Conservation (phyloP, 1,139 yeast genomes). For the Taiozyma sp. region DNA sequence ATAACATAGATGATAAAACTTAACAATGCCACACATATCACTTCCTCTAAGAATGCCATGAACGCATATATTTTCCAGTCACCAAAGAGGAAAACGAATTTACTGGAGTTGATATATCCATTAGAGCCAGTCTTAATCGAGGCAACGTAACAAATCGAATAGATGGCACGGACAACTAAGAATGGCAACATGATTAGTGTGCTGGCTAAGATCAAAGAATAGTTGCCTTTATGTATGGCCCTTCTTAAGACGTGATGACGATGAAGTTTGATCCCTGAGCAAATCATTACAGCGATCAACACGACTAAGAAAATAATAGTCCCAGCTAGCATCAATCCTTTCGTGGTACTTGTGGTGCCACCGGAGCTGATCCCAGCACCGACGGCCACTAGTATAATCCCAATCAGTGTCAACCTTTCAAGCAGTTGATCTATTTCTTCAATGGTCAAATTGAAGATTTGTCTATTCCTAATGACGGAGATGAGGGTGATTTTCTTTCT, state of each 20-base stretch:
- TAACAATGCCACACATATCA: constrained; percentile 3
- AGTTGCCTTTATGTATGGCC: not conserved
- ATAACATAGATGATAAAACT: not conserved
- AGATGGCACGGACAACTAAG: not conserved
- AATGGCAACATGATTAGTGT: not conserved
- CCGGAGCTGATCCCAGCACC: not conserved
- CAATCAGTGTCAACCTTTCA: not conserved
- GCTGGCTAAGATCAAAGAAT: not conserved
- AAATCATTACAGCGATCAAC: not conserved
- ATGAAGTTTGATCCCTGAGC: not conserved
- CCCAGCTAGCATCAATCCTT: not conserved
- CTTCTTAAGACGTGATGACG: not conserved
- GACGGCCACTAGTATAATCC: not conserved
- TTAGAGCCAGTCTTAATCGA: not conserved
- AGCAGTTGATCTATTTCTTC: not conserved
- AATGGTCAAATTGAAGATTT: not conserved
- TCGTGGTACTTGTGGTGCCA: not conserved
- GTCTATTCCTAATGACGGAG: not conserved
- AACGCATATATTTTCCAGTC: not conserved
- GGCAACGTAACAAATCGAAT: not conserved
- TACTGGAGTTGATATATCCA: not conserved
- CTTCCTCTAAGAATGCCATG: constrained; percentile 3
- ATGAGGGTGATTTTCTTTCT: not conserved
- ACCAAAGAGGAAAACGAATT: not conserved
- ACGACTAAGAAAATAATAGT: not conserved